These are phyloP conservation scores for Russula emetica DNA, from an alignment of 768 basidiomycete species.

Conservation along the genomic window DNA sequence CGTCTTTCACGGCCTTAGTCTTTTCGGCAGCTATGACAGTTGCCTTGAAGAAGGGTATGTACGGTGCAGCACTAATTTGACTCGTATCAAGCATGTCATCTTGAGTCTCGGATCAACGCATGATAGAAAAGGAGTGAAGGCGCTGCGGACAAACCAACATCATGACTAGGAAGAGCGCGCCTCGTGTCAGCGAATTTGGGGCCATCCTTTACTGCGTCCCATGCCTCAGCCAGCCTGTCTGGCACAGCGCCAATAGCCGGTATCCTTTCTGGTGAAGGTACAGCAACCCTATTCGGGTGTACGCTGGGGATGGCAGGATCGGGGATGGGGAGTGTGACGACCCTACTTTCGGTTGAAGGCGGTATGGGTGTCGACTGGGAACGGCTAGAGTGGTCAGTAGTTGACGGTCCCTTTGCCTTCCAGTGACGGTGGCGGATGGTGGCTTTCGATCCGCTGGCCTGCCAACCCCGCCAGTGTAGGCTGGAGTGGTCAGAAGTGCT, in stretches of 20 bases:
- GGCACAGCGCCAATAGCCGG: neutral
- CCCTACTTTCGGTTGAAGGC: too few species aligned
- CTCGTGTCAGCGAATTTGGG: neutral
- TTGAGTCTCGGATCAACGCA: neutral
- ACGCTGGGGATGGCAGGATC: neutral
- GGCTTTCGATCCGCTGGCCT: neutral
- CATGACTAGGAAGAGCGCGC: neutral
- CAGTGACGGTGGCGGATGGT: neutral
- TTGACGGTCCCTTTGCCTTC: neutral
- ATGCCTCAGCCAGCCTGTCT: neutral
- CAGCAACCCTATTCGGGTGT: neutral
- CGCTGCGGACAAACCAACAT: neutral
- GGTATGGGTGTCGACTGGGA: neutral
- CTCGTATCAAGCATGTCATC: neutral
- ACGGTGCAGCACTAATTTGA: neutral
- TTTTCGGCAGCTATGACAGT: neutral
- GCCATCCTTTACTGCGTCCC: slow-evolving; percentile 4
- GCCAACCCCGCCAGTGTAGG: neutral
- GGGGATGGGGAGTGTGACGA: too few species aligned
- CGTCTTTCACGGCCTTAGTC: slow-evolving; percentile 20
- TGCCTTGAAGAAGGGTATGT: slow-evolving; percentile 6
- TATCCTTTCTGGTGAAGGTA: neutral
- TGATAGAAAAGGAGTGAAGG: accelerated
- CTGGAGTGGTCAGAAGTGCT: neutral
- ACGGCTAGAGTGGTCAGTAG: neutral